phyloP scores from a whole-genome alignment of 2,329 filamentous ascomycete species.

The Trichoderma sp. region DNA sequence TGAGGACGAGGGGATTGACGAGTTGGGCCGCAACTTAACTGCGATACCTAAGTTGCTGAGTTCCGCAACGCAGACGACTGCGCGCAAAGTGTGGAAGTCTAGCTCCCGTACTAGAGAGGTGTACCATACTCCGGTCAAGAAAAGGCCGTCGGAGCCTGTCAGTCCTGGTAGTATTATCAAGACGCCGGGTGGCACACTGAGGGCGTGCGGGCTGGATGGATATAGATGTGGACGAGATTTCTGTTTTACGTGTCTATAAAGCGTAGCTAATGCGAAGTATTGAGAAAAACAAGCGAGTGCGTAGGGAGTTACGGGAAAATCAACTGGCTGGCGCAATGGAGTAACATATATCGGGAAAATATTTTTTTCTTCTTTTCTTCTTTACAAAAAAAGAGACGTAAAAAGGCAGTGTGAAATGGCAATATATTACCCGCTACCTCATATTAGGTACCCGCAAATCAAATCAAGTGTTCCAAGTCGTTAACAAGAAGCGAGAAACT shows the following conservation, averaged over 20 bases:
- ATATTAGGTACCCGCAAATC: conserved; percentile 25
- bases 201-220: conserved; percentile 54
- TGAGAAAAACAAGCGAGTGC: not conserved
- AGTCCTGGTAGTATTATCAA: conserved; percentile 33
- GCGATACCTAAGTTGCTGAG: conserved; percentile 20
- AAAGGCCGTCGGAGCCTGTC: conserved; percentile 21
- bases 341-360: not conserved
- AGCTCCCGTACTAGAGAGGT: conserved; percentile 31
- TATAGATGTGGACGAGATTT: conserved; percentile 57
- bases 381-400: not conserved
- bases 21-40: conserved; percentile 25
- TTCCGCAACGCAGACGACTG: conserved; percentile 22
- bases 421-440: conserved; percentile 29
- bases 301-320: not conserved
- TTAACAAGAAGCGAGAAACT: conserved; percentile 11
- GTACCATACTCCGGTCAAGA: conserved; percentile 29
- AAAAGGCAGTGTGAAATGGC: conserved; percentile 15
- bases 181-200: conserved; percentile 50
- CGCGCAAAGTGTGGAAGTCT: conserved; percentile 31
- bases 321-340: not conserved
- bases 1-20: conserved; percentile 34
- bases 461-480: conserved; percentile 12
- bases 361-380: not conserved
- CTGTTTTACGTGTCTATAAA: conserved; percentile 55
- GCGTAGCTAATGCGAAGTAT: not conserved